A percentile compares a stretch with the other conserved stretches of the same genome.
Evolutionary conservation across 2,329 filamentous ascomycete species (phyloP).

Genomic region (Cladophialophora psammophila): DNA sequence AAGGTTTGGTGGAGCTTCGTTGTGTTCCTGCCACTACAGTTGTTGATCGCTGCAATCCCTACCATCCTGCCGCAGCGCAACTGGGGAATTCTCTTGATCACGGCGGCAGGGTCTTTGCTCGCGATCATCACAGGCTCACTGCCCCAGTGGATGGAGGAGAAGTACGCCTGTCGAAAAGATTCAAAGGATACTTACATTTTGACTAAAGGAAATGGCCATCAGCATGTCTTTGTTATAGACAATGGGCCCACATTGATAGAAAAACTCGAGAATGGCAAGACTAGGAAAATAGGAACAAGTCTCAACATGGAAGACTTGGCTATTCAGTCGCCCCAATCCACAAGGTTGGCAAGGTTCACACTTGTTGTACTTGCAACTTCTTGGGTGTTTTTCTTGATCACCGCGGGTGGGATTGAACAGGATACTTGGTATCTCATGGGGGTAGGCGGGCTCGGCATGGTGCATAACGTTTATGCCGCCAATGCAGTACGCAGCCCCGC

Average conservation of each 20-base stretch:
- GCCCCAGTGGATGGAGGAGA: constrained; percentile 53
- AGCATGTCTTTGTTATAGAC: constrained; percentile 48
- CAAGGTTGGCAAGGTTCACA: constrained; percentile 33
- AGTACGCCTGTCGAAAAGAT: constrained; percentile 46
- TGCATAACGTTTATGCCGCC: constrained; percentile 49
- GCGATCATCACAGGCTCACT: constrained; percentile 45
- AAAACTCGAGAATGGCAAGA: not conserved
- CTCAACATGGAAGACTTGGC: constrained; percentile 52
- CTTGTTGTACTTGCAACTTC: constrained; percentile 42
- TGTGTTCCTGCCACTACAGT: constrained; percentile 42
- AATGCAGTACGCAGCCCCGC: constrained; percentile 42
- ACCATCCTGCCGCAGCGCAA: constrained; percentile 41
- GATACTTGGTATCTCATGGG: constrained; percentile 49
- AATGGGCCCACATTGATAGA: constrained; percentile 31
- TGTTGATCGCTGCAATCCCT: constrained; percentile 46
- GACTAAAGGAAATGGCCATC: constrained; percentile 50
- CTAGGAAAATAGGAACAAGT: constrained; percentile 35
- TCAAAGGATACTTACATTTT: constrained; percentile 43
- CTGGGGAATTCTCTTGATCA: constrained; percentile 50
- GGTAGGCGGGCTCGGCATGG: constrained; percentile 49
- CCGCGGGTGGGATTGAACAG: constrained; percentile 45
- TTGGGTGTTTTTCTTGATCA: constrained; percentile 51
- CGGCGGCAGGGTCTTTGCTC: constrained; percentile 47
- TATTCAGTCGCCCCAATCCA: constrained; percentile 25
- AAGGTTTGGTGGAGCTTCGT: constrained; percentile 40